Base-by-base conservation (phyloP, 805 yeast genomes). In the Geotrichum ghanense region DNA sequence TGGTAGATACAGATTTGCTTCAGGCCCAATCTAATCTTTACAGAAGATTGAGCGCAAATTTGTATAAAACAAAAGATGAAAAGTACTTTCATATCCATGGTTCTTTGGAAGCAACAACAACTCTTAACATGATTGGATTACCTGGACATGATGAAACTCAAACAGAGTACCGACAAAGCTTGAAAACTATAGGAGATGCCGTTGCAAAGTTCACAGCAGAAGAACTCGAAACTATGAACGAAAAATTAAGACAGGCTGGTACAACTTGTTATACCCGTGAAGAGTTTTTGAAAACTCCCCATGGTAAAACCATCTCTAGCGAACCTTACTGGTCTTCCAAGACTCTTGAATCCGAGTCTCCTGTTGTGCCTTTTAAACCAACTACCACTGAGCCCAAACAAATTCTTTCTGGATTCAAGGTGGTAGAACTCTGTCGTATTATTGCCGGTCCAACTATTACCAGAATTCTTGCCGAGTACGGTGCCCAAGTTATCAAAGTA, bases 371-470 rank as follows among this genome's bases (percentile, higher is more conserved):
- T 23, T 59, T 50, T 43, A 41, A 53, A 54, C 42, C 52, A 14
- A n/a, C n/a, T n/a, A n/a, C n/a, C n/a, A n/a, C n/a, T n/a, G n/a
- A n/a, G n/a, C n/a, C n/a, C n/a, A n/a, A n/a, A n/a, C 63, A 62
- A 42, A 51, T 62, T 26, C 48, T 64, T 27, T 51, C 53, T 37
- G 67, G 67, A 3, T 49, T 64, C 45, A 64, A 64, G 43, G 66
- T 64, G 14, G 49, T 64, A 21, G 67, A 64, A 45, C 57, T 64
- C 19, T 59, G 62, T 42, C 50, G 64, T 41, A 57, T 60, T 22
- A 60, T 64, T 47, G 68, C 68, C 23, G 68, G 66, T 16, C 68
- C 68, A 3, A 62, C 65, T 10, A 59, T 64, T 43, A 53, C 60
- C 19, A 53, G 64, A 42, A 59, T 57, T 23, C 51, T 64, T 25